A percentile compares a stretch with the other conserved stretches of the same genome.
These are phyloP conservation scores for Pseudogymnoascus sp. DNA, from an alignment of 2,329 filamentous ascomycete species.

Conservation along the genomic window DNA sequence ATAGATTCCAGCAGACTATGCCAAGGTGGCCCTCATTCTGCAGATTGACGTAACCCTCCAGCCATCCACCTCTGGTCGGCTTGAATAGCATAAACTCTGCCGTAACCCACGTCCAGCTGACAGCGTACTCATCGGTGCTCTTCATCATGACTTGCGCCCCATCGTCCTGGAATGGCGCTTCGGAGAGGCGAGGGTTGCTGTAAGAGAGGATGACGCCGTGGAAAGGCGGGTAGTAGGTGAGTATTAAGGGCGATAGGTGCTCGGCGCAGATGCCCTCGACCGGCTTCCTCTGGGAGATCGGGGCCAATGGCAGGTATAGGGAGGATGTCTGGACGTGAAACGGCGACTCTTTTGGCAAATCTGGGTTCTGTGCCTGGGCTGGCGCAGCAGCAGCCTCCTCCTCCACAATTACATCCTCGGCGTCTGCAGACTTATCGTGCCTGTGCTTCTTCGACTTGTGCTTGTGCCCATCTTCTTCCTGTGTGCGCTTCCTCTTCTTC, in stretches of 20 bases:
- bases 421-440: conserved; percentile 37
- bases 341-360: conserved; percentile 45
- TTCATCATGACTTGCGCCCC: conserved; percentile 41
- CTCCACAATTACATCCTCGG: conserved; percentile 20
- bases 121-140: conserved; percentile 73
- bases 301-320: conserved; percentile 69
- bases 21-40: conserved; percentile 86
- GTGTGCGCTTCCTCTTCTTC: conserved; percentile 35
- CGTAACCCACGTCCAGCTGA: conserved; percentile 80
- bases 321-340: conserved; percentile 76
- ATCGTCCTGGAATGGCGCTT: conserved; percentile 45
- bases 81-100: conserved; percentile 80
- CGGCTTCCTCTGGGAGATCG: conserved; percentile 61
- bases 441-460: conserved; percentile 40
- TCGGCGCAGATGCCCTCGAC: conserved; percentile 66
- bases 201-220: conserved; percentile 70
- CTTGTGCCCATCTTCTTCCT: conserved; percentile 35
- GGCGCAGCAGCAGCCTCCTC: conserved; percentile 11
- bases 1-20: conserved; percentile 81
- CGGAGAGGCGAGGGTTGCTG: conserved; percentile 59
- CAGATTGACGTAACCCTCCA: conserved; percentile 77
- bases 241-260: conserved; percentile 66
- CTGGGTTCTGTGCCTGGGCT: neutral
- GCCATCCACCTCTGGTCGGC: conserved; percentile 62
- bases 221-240: conserved; percentile 68